Evolutionary conservation across 2,329 filamentous ascomycete genomes (phyloP).

Genomic region (Phaeosphaeriaceae sp.): DNA sequence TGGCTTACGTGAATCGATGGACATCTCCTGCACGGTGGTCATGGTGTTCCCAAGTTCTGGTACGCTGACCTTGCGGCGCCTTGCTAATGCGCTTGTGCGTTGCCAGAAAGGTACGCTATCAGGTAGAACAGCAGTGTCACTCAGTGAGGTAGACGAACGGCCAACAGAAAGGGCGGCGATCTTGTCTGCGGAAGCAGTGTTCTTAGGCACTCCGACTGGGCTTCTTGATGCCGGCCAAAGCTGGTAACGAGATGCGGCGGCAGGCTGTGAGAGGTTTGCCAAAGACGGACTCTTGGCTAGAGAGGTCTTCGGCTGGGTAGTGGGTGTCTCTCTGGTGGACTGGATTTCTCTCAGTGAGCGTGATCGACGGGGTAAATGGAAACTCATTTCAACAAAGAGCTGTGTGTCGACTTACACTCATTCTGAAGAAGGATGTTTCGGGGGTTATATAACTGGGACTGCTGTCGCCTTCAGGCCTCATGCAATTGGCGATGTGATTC

Average conservation of each 20-base stretch:
- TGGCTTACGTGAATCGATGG: conserved; percentile 50
- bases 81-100: conserved; percentile 46
- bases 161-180: conserved; percentile 45
- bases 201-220: conserved; percentile 28
- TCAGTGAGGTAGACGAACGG: conserved; percentile 49
- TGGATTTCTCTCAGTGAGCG: conserved; percentile 45
- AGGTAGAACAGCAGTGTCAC: conserved; percentile 46
- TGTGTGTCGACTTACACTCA: conserved; percentile 37
- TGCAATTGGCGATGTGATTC: conserved; percentile 55
- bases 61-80: conserved; percentile 51
- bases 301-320: conserved; percentile 12
- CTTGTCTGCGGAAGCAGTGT: conserved; percentile 38
- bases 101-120: conserved; percentile 46
- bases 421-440: conserved; percentile 43
- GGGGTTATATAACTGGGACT: conserved; percentile 48
- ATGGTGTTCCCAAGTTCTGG: conserved; percentile 48
- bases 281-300: conserved; percentile 40
- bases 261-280: conserved; percentile 28
- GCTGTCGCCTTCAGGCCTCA: conserved; percentile 43
- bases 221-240: conserved; percentile 46
- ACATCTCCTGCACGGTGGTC: conserved; percentile 48
- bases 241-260: conserved; percentile 40
- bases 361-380: conserved; percentile 40
- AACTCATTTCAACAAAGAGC: conserved; percentile 37
- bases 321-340: conserved; percentile 31